Evolutionary conservation across 2,329 filamentous ascomycete genomes (phyloP), one percentile per base, ranked within the genome.

Genomic region (Colletotrichum somersetense): DNA sequence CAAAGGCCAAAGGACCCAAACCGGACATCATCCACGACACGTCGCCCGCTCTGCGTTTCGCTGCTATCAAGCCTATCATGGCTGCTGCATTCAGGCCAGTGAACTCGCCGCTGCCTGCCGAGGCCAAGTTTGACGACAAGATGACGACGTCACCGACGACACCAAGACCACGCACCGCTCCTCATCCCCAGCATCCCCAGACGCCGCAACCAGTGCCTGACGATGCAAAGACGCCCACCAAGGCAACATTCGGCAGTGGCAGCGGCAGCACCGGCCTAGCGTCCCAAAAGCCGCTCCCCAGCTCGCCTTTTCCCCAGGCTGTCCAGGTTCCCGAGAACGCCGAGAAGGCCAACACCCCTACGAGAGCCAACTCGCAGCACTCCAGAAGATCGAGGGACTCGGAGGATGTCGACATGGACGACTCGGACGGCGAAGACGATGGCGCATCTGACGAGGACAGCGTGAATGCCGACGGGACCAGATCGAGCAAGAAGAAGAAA

Each of bases 401-500:
- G 3, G 87, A 91, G 72, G 94, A 97, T 76, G 86, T 94, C 33
- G 91, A 94, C 72, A 93, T 95, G 88, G 92, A 92, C 50, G 91
- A 92, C 23, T 92, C 92, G 14, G 93, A 94, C 68, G 91, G 88
- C 63, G 92, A 93, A 75, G 82, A 82, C 35, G 82, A 89, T 16
- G 88, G 88, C 50, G 85, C 81, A 42, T 93, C 92, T 16, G 93
- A 94, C 73, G 89, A 89, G 61, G 91, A 89, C 48, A 91, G 88
- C 75, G 86, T 91, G 30, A 88, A 88, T 68, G 89, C 87, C 14
- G 91, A 92, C 78, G 85, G 90, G 53, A 85, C 86, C n/a, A 89
- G 92, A 74, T 92, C 93, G 11, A 91, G 89, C 64, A 97, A 97
- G 84, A 98, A 98, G 88, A 98, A 97, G 84, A 97, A 97, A 82